Base-by-base conservation (phyloP, 495 filamentous ascomycete species). In the Coniosporium apollinis region DNA sequence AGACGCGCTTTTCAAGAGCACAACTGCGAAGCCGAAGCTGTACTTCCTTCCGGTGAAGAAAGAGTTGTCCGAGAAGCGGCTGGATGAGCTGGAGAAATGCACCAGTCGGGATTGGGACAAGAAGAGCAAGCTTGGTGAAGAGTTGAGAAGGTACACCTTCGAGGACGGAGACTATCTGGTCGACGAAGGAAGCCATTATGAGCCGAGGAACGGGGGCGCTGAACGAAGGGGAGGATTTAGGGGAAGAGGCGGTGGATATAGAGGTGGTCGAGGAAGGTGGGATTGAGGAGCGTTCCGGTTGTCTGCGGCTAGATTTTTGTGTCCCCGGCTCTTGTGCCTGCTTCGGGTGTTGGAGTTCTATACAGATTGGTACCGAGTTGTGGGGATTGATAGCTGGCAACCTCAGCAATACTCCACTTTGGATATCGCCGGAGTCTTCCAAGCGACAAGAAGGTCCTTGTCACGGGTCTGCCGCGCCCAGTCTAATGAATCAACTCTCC, bases 81-180 rank as follows among this genome's bases (percentile, higher is more conserved):
- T 86, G 14, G 72, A 74, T 31, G 65, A 64, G 29, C 69, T 94
- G 40, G 67, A 60, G 39, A 56, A 50, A 43, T 59, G 50, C 66
- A 58, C 61, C 46, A 40, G 61, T 24, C 58, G 70, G 19, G 72
- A 71, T 24, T 52, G 53, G 49, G 19, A 15, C 4, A 16, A 22
- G 4, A 30, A 19, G 25, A 22, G 42, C 20, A 34, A 31, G 17
- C 16, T 25, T 17, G 19, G 42, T 22, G 71, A 72, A 28, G 71
- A 82, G 17, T 73, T 74, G 52, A 69, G 78, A 33, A 64, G 80
- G 20, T 87, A 79, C 51, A 77, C 73, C 0, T 94, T 92, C 47
- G 81, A 91, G 57, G 64, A 79, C 37, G 68, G 64, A 1, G 70
- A 76, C 40, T 29, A 52, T 0, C 65, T 92, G 30, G 78, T 91